Percentiles rank a stretch among this genome's conserved stretches.
phyloP scores from a whole-genome alignment of 345 rosid genomes.

The Eucalyptus polyanthemos region DNA sequence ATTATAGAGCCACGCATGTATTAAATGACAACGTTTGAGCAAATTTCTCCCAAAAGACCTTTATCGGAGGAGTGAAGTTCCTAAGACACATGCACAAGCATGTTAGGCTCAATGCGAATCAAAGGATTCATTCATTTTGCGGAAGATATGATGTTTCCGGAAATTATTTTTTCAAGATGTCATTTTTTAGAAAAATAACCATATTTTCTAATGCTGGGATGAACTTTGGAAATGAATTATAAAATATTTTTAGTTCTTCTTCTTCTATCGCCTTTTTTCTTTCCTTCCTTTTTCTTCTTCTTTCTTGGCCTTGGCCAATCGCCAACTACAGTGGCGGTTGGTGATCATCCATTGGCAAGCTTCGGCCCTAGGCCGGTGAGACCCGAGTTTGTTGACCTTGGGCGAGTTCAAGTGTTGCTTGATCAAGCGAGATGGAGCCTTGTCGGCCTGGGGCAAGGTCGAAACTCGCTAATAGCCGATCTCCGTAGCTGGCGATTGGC shows the following conservation, averaged over 20 bases:
- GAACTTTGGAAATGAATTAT: no score
- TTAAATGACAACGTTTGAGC: neutral
- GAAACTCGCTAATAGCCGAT: accelerated
- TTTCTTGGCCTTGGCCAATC: accelerated
- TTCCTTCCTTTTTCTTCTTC: accelerated
- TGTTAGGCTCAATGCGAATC: accelerated
- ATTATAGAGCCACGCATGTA: neutral
- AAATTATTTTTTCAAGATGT: no score
- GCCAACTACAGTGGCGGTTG: accelerated
- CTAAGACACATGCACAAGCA: accelerated
- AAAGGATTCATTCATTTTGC: no score
- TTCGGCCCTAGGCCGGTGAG: accelerated
- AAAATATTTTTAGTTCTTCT: no score
- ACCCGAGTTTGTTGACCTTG: accelerated
- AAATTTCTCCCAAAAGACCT: neutral
- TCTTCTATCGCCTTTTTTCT: no score
- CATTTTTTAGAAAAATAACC: accelerated
- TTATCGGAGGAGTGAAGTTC: neutral
- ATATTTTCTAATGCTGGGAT: accelerated
- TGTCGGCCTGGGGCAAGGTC: accelerated
- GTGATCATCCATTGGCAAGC: accelerated
- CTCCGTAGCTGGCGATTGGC: accelerated
- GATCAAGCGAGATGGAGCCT: no score
- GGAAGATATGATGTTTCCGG: accelerated
- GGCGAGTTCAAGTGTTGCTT: accelerated